Conservation (phyloP, 805 yeast species). For the Wickerhamomyces hampshirensis region DNA sequence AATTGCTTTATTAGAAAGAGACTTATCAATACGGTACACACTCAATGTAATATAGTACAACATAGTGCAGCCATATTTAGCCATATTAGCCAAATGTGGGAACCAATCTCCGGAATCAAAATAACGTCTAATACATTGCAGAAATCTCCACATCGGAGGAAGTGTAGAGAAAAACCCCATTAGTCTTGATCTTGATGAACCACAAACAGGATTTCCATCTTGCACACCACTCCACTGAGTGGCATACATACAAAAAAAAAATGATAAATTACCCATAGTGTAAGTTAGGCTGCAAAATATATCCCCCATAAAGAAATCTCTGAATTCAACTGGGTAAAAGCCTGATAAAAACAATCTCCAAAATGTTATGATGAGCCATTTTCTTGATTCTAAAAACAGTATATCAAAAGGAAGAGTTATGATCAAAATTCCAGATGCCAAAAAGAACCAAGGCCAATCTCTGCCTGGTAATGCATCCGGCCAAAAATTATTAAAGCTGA, state of each 20-base stretch:
- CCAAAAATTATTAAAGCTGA: slow-evolving; percentile 71
- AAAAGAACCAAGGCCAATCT: slow-evolving; percentile 77
- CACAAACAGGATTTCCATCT: slow-evolving; percentile 49
- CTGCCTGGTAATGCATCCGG: slow-evolving; percentile 53
- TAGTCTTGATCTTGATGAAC: slow-evolving; percentile 66
- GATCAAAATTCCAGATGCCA: slow-evolving; percentile 45
- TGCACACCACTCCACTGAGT: slow-evolving; percentile 59
- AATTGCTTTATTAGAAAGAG: slow-evolving; percentile 36
- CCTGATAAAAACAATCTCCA: slow-evolving; percentile 80
- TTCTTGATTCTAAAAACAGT: slow-evolving; percentile 57
- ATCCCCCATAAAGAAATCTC: slow-evolving; percentile 92
- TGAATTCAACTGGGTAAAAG: slow-evolving; percentile 88
- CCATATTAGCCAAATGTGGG: slow-evolving; percentile 89
- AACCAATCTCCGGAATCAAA: slow-evolving; percentile 93
- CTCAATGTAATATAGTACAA: slow-evolving; percentile 70
- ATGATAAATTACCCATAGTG: slow-evolving; percentile 76
- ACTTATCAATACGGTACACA: slow-evolving; percentile 64
- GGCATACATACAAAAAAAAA: slow-evolving; percentile 80
- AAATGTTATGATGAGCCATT: slow-evolving; percentile 69
- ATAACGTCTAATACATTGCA: slow-evolving; percentile 89
- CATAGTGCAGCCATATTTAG: slow-evolving; percentile 66
- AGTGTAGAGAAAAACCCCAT: slow-evolving; percentile 83
- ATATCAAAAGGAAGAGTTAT: slow-evolving; percentile 59
- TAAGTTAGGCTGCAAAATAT: slow-evolving; percentile 85
- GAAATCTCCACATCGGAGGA: slow-evolving; percentile 85